phyloP scores from a whole-genome alignment of 495 filamentous ascomycete species.

The Lineolata rhizophorae region DNA sequence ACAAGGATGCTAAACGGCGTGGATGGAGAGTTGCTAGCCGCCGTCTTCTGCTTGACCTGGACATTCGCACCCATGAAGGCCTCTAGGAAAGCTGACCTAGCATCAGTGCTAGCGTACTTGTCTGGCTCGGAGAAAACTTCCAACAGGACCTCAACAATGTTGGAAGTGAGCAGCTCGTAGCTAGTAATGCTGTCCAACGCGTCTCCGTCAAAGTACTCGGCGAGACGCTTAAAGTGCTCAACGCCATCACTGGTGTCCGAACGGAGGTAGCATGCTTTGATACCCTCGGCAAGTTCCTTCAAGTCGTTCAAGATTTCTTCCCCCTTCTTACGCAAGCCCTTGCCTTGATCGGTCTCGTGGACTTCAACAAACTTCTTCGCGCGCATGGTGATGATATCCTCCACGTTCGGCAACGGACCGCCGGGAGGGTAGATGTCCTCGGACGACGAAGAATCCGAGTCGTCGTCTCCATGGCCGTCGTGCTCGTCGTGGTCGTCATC shows the following conservation, averaged over 20 bases:
- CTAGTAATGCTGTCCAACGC: slow-evolving; percentile 89
- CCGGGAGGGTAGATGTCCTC: slow-evolving; percentile 17
- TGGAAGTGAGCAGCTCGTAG: slow-evolving; percentile 76
- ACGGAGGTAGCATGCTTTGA: slow-evolving; percentile 43
- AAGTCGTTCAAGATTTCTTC: slow-evolving; percentile 50
- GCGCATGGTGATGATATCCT: slow-evolving; percentile 48
- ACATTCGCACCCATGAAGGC: slow-evolving; percentile 75
- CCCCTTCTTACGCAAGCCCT: slow-evolving; percentile 55
- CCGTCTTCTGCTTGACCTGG: slow-evolving; percentile 28
- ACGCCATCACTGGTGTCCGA: slow-evolving; percentile 30
- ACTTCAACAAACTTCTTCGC: slow-evolving; percentile 65
- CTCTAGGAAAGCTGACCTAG: slow-evolving; percentile 68
- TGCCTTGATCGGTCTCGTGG: slow-evolving; percentile 53
- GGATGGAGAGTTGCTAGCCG: slow-evolving; percentile 37
- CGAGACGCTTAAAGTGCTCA: slow-evolving; percentile 52
- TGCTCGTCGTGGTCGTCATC: slow-evolving; percentile 35
- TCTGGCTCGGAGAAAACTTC: slow-evolving; percentile 51
- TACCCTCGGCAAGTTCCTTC: slow-evolving; percentile 43
- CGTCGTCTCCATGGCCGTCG: slow-evolving; percentile 33
- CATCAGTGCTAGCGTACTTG: slow-evolving; percentile 24
- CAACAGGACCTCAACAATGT: slow-evolving; percentile 64
- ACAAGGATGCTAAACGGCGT: slow-evolving; percentile 84
- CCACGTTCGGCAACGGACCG: slow-evolving; percentile 33
- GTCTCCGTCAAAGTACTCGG: slow-evolving; percentile 75
- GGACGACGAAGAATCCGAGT: slow-evolving; percentile 31